Evolutionary conservation across 2,329 filamentous ascomycete species (phyloP), one percentile per base, ranked within the genome.

Genomic region (Aspergillus transmontanensis): DNA sequence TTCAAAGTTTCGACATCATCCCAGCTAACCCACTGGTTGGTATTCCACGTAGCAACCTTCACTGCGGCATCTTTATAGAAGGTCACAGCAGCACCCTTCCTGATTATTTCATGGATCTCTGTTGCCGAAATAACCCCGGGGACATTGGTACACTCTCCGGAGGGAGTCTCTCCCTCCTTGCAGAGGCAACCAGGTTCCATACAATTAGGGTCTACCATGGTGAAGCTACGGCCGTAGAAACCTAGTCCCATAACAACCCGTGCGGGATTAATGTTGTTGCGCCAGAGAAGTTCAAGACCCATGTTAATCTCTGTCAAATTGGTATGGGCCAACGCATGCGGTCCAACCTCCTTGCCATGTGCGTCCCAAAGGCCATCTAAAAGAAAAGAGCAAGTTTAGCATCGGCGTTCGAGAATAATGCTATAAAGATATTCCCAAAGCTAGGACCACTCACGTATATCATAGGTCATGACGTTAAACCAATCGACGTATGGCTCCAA

Each of bases 241-340:
- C 81, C 81, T 0, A 84, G 59, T 1, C 84, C 84, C 9, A 86
- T 59, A 28, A 66, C 57, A 5, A 86, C 66, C 59, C 83, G 81
- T 0, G 64, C 54, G 0, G 84, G 75, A 0, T 72, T 66, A 1
- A 86, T 70, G 26, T 78, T 67, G 34, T 76, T 79, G 9, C 81
- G 73, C 81, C 83, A 85, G 5, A 85, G 69, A 0, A 85, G 77
- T 4, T 83, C 76, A 0, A 83, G 55, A 0, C 75, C 74, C 0
- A 66, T 32, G 6, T 80, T 71, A 21, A 71, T 70, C 39, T 71
- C 72, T 1, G 72, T 73, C 11, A 73, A 39, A 43, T 73, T 73
- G n/a, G 71, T 73, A 30, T 73, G 72, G 2, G 61, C 68, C 5
- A 63, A 58, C 19, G 70, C 61, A 41, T 50, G 58, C 19, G 59